Evolutionary conservation across 768 basidiomycete genomes (phyloP), one percentile per base, ranked within the genome.

Genomic region (Mycena galericulata): DNA sequence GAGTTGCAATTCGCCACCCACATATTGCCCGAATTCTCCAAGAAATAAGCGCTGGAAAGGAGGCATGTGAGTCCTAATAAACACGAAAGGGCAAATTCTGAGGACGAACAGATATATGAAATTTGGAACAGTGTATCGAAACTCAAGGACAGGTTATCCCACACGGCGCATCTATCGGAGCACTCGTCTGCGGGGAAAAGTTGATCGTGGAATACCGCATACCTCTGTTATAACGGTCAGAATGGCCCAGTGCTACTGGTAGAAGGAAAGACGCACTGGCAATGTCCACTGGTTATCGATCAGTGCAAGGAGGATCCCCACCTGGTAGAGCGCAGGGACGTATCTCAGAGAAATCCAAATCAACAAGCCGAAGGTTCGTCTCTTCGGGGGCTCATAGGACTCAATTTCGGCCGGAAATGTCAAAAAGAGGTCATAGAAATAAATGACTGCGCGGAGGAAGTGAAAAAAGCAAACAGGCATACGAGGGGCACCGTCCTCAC

Each of bases 81-180:
- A 8, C 8, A 3, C 36, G 7, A 53, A 41, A 20, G 50, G 30
- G 30, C 18, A 22, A 12, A 1, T 26, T 17, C n/a, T n/a, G n/a
- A n/a, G n/a, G 20, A 57, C 27, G 12, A 8, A 57, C 62, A 29
- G 12, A 38, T 34, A 27, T 56, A 65, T 30, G 11, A 56, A n/a
- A 56, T 36, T 24, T 65, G 63, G 55, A 65, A 65, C 8, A 29
- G 2, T 11, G 54, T 46, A n/a, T 65, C 63, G 27, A 65, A 22
- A 27, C 7, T 24, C 30, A 57, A 20, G 1, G 49, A 4, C n/a
- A 22, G 26, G 2, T 20, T 40, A 32, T 65, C 53, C 41, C 17
- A 65, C 2, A 2, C 27, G 15, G 51, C 24, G 34, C 63, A 65
- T 32, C 63, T 65, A 45, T 56, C 22, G 17, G 18, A 36, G 34